Percentiles rank a stretch among this genome's conserved stretches.
Evolutionary conservation across 2,329 filamentous ascomycete species (phyloP).

Genomic region (Apiospora pterosperma): DNA sequence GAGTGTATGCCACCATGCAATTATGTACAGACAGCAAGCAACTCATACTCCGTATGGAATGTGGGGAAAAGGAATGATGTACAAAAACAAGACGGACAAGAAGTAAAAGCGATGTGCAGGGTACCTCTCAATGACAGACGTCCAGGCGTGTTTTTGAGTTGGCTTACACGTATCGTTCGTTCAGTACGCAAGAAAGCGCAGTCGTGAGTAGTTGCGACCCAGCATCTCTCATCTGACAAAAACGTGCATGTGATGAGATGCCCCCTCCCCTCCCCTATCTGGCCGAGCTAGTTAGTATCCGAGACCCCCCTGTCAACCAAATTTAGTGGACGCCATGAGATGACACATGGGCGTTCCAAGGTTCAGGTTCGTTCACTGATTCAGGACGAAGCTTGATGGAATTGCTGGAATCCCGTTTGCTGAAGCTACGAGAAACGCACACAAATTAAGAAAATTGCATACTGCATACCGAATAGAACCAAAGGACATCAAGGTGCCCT

Average conservation of each 20-base stretch:
- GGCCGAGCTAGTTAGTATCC: neutral
- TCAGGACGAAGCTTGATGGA: neutral
- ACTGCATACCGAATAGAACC: too few relatives aligned
- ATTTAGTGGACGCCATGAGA: neutral
- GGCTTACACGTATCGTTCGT: neutral
- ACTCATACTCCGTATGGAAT: neutral
- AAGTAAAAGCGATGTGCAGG: neutral
- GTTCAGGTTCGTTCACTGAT: neutral
- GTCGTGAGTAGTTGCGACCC: neutral
- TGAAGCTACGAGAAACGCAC: neutral
- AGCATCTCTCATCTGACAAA: neutral
- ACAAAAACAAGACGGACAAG: neutral
- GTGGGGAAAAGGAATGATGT: neutral
- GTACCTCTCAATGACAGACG: neutral
- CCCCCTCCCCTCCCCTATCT: constrained; percentile 4
- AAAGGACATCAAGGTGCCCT: too few relatives aligned
- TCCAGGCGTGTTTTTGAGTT: too few relatives aligned
- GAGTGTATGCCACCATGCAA: neutral
- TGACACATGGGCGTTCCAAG: neutral
- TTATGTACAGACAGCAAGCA: neutral
- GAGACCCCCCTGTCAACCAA: neutral
- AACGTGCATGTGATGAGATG: constrained; percentile 6
- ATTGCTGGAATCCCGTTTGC: neutral
- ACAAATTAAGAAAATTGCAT: neutral
- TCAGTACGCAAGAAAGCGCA: neutral